These are phyloP conservation scores for Meripilus lineatus DNA, from an alignment of 1,284 basidiomycete species.

Conservation along the genomic window DNA sequence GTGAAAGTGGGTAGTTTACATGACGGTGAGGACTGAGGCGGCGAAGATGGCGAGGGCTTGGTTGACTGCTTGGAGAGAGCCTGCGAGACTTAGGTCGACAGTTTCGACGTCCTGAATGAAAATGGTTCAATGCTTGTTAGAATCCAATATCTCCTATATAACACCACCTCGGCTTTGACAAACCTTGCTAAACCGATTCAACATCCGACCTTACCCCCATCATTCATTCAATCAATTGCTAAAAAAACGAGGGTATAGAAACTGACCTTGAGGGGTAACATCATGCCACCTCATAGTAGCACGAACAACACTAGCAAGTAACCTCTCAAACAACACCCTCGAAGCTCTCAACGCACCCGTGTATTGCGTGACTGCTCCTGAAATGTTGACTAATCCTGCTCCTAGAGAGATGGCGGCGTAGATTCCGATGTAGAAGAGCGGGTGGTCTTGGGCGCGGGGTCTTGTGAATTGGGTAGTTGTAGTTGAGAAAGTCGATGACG, in stretches of 20 bases:
- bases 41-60: slow-evolving; percentile 69
- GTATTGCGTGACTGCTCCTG: slow-evolving; percentile 48
- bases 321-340: slow-evolving; percentile 48
- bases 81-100: slow-evolving; percentile 67
- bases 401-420: slow-evolving; percentile 53
- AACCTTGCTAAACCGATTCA: slow-evolving; percentile 65
- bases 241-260: neutral
- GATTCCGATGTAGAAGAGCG: slow-evolving; percentile 60
- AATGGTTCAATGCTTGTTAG: neutral
- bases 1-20: slow-evolving; percentile 33
- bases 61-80: slow-evolving; percentile 70
- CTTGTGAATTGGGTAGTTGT: slow-evolving; percentile 14
- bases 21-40: slow-evolving; percentile 59
- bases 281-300: slow-evolving; percentile 57
- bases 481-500: neutral
- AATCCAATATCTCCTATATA: neutral
- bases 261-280: slow-evolving; percentile 40
- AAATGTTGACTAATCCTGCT: slow-evolving; percentile 40
- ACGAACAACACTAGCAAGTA: slow-evolving; percentile 55
- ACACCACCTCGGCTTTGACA: slow-evolving; percentile 1
- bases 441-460: slow-evolving; percentile 47
- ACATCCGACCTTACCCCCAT: slow-evolving; percentile 44
- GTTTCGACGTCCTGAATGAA: slow-evolving; percentile 65
- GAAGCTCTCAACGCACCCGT: slow-evolving; percentile 61
- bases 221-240: slow-evolving; percentile 34